These are phyloP conservation scores for Pestalotiopsis sp. DNA, from an alignment of 2,329 filamentous ascomycete species.

Conservation along the genomic window DNA sequence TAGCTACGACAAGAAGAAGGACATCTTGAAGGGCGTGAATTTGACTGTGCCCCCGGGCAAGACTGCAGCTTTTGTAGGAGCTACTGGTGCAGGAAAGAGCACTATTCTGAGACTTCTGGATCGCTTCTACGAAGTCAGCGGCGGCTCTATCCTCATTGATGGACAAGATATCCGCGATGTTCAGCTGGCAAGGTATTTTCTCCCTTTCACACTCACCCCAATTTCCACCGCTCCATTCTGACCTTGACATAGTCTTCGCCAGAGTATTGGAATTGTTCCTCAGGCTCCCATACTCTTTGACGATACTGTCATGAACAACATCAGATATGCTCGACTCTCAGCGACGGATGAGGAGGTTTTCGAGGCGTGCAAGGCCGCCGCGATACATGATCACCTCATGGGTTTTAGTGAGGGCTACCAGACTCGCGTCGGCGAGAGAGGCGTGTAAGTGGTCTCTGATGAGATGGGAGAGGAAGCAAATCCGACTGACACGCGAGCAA, in stretches of 20 bases:
- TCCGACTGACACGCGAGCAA: conserved; percentile 23
- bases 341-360: conserved; percentile 51
- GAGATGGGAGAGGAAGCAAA: too few relatives aligned
- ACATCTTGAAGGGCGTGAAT: conserved; percentile 56
- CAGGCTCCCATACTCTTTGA: conserved; percentile 52
- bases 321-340: conserved; percentile 51
- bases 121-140: conserved; percentile 51
- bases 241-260: conserved; percentile 33
- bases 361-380: conserved; percentile 53
- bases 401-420: conserved; percentile 54
- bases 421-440: conserved; percentile 55
- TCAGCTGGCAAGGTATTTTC: conserved; percentile 35
- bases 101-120: conserved; percentile 51
- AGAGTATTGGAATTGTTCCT: conserved; percentile 46
- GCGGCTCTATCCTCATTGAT: conserved; percentile 47
- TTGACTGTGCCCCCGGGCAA: conserved; percentile 53
- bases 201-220: too few relatives aligned
- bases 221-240: background rate
- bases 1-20: conserved; percentile 61
- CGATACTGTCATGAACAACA: conserved; percentile 56
- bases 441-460: conserved; percentile 37
- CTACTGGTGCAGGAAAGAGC: conserved; percentile 57
- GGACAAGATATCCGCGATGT: conserved; percentile 45
- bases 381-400: conserved; percentile 57
- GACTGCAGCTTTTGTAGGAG: conserved; percentile 61